phyloP scores from a whole-genome alignment of 441 rosid species.

The Biscutella auriculata region DNA sequence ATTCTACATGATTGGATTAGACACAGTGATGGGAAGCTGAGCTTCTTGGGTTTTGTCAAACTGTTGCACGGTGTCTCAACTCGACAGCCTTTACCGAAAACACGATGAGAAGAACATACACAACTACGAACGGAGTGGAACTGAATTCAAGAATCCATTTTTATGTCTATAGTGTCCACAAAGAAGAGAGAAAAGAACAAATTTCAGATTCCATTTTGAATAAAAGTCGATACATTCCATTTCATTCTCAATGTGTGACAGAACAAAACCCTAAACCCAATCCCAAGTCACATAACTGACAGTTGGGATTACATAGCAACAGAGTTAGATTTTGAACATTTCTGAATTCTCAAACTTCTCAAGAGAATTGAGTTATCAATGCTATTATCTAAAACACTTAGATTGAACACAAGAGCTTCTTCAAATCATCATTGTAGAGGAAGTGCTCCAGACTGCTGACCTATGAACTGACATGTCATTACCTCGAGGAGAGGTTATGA shows the following conservation, averaged over 20 bases:
- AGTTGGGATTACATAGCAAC: neutral
- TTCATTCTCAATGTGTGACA: neutral
- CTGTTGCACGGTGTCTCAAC: slow-evolving; percentile 63
- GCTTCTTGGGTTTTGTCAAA: slow-evolving; percentile 85
- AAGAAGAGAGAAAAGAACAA: too few relatives aligned
- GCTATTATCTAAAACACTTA: slow-evolving; percentile 5
- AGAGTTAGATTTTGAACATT: neutral
- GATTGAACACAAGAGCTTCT: neutral
- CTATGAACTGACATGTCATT: slow-evolving; percentile 5
- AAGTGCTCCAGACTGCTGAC: neutral
- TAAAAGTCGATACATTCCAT: neutral
- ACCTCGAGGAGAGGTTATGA: slow-evolving; percentile 73
- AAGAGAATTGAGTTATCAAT: neutral
- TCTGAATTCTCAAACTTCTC: neutral
- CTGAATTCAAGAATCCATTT: slow-evolving; percentile 6
- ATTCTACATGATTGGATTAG: slow-evolving; percentile 86
- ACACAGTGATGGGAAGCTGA: slow-evolving; percentile 81
- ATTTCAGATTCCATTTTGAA: neutral
- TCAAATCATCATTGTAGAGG: neutral
- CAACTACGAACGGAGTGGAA: slow-evolving; percentile 3
- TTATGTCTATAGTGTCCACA: slow-evolving; percentile 7
- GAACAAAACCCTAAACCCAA: neutral
- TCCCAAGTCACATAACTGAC: neutral
- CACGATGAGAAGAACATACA: slow-evolving; percentile 25
- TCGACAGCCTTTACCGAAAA: slow-evolving; percentile 37